phyloP scores from a whole-genome alignment of 176 grass and related monocot genomes.

The Zoysia japonica region DNA sequence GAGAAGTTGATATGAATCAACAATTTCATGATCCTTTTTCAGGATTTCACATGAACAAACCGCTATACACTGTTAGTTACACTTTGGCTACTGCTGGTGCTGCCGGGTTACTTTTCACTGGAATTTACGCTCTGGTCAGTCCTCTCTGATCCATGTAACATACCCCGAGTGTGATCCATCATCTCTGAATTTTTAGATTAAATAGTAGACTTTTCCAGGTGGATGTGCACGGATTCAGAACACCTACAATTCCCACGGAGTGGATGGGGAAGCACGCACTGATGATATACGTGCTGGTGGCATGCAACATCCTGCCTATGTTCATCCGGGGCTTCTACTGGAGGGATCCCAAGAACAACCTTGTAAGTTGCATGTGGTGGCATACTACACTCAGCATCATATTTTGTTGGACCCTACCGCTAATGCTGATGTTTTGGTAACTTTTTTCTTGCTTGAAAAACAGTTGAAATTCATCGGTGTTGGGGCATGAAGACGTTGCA shows the following conservation, averaged over 20 bases:
- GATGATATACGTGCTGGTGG: conserved; percentile 77
- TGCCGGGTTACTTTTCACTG: conserved; percentile 47
- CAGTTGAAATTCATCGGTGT: conserved; percentile 50
- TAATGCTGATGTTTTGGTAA: background rate
- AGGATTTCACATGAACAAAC: conserved; percentile 89
- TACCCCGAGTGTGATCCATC: background rate
- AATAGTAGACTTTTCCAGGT: conserved; percentile 51
- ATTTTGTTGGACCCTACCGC: background rate
- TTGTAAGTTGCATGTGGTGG: conserved; percentile 50
- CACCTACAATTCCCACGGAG: conserved; percentile 59
- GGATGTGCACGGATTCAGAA: conserved; percentile 67
- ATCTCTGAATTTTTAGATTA: conserved; percentile 2
- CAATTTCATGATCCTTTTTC: conserved; percentile 11
- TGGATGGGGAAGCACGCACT: conserved; percentile 85
- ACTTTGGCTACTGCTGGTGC: conserved; percentile 71
- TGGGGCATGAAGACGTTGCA: conserved; percentile 27
- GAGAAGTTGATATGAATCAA: background rate
- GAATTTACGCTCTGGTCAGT: conserved; percentile 70
- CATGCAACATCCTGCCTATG: conserved; percentile 79
- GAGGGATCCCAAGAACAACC: conserved; percentile 80
- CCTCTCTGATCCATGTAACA: background rate
- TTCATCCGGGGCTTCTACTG: conserved; percentile 95
- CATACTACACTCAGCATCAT: background rate
- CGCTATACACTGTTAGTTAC: conserved; percentile 83
- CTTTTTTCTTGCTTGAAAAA: background rate